Conservation (phyloP, 305 asterid species). For the Solanum hybrid region DNA sequence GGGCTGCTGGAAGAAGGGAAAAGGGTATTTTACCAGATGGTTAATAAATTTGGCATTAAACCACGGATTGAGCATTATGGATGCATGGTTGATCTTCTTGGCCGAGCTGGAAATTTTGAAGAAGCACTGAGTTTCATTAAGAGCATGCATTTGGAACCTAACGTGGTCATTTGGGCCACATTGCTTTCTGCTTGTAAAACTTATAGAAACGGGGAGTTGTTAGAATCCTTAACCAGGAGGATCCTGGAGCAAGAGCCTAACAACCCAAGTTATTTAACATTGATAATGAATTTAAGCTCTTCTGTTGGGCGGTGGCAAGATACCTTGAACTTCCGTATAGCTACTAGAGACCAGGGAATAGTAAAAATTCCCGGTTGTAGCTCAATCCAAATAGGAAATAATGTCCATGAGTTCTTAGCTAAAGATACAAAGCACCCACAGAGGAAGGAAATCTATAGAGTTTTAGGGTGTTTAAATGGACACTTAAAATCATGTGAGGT, state of each 20-base stretch:
- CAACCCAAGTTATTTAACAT: constrained; percentile 32
- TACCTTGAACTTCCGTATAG: constrained; percentile 23
- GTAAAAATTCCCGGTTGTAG: constrained; percentile 41
- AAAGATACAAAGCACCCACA: constrained; percentile 17
- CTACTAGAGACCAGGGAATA: constrained; percentile 18
- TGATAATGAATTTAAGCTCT: constrained; percentile 34
- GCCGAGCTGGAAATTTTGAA: constrained; percentile 30
- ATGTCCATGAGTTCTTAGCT: constrained; percentile 44
- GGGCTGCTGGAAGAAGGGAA: constrained; percentile 40
- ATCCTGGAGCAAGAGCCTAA: constrained; percentile 34
- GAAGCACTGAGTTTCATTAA: constrained; percentile 39
- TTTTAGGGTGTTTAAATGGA: constrained; percentile 23
- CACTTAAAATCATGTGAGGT: constrained; percentile 19
- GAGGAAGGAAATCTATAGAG: constrained; percentile 26
- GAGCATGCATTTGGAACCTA: constrained; percentile 37
- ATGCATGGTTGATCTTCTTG: constrained; percentile 29
- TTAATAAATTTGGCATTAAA: constrained; percentile 23
- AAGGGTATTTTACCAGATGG: constrained; percentile 29
- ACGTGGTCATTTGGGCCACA: constrained; percentile 43
- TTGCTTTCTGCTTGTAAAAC: constrained; percentile 41
- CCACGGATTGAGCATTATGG: constrained; percentile 47
- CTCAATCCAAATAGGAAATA: constrained; percentile 42
- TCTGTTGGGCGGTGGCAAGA: constrained; percentile 27
- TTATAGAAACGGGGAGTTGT: constrained; percentile 23
- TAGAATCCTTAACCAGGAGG: constrained; percentile 24